These are phyloP conservation scores for Epichloe hybrida DNA, from an alignment of 2,329 filamentous ascomycete genomes.

Conservation along the genomic window DNA sequence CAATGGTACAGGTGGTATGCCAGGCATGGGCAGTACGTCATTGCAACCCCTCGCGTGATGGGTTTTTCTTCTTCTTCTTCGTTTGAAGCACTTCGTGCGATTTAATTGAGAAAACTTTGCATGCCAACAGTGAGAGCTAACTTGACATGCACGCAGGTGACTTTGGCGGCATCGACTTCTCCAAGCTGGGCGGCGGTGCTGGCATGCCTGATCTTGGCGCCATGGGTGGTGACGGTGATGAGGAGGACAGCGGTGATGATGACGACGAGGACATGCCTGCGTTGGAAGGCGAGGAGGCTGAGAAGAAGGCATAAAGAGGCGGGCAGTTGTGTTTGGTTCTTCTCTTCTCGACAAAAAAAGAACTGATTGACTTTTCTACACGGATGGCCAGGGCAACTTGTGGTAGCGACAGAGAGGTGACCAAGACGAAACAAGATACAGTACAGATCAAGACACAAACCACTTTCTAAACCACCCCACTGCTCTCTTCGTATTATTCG, in stretches of 20 bases:
- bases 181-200: constrained; percentile 57
- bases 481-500: too few species aligned
- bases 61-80: neutral
- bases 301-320: constrained; percentile 24
- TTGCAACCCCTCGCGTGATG: neutral
- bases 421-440: neutral
- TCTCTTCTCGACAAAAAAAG: neutral
- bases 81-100: neutral
- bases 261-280: constrained; percentile 74
- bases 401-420: neutral
- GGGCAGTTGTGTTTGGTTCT: neutral
- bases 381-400: neutral
- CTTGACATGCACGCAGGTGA: constrained; percentile 34
- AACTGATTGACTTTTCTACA: neutral
- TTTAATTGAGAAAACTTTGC: neutral
- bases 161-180: constrained; percentile 86
- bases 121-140: neutral
- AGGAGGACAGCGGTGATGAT: constrained; percentile 38
- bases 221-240: constrained; percentile 36
- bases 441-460: neutral
- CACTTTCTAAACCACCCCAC: neutral
- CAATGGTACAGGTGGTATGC: constrained; percentile 33
- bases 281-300: constrained; percentile 40
- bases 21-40: constrained; percentile 36
- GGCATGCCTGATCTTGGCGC: constrained; percentile 16